Base-by-base conservation (phyloP, 352 stramenopile species). In the Pythium apleroticum region DNA sequence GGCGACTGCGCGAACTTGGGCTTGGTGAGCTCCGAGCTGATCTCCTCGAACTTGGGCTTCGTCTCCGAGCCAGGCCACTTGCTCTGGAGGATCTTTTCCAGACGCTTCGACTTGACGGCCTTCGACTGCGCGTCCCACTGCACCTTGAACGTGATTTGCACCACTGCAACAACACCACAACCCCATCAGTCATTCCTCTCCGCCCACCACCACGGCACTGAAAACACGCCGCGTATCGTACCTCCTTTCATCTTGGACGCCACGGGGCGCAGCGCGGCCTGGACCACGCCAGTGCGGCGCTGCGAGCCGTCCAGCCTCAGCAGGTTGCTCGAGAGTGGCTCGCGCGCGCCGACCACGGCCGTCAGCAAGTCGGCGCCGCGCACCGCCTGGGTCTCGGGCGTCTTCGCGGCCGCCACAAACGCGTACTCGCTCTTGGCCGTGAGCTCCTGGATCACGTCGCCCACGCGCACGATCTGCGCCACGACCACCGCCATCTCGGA, bases 401-500 rank as follows among this genome's bases (percentile, higher is more conserved):
- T 62, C 6, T 50, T 53, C 7, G 56, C 46, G 4, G 77, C 68
- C 2, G 73, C 48, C 19, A 52, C 41, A 60, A 93, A 93, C 46
- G 52, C 61, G 54, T 81, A 86, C 20, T 66, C 45, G 3, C 67
- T 53, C 57, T 81, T 57, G 14, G 54, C 55, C 33, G 64, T 55
- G 35, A 91, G 74, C 27, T 74, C 53, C 9, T 82, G 72, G 1
- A 67, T 72, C 17, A 81, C 55, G 15, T 89, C 76, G 24, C 66
- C 78, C 56, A 89, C 81, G 50, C 86, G 77, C 35, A 91, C 75
- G 45, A 90, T 74, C 50, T 93, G 84, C 61, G 91, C 86, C 5
- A 71, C 62, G 49, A 84, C n/a, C 15, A 90, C 53, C 52, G 63
- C 76, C n/a, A 90, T 74, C 52, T 84, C 74, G 17, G 80, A 69